phyloP scores from a whole-genome alignment of 192 early-diverging fungal species.

The Umbelopsis isabellina region DNA sequence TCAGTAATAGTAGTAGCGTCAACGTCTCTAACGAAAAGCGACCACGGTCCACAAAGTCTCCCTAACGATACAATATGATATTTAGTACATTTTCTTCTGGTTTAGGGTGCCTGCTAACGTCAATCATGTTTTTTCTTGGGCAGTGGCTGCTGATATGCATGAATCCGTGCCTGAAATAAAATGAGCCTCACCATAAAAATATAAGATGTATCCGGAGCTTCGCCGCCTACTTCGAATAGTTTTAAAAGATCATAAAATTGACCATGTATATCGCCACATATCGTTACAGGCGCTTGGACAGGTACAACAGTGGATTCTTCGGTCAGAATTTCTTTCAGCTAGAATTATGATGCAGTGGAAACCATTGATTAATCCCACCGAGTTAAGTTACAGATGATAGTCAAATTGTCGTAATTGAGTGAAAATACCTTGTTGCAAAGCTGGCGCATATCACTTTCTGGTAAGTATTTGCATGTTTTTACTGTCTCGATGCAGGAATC shows the following conservation, averaged over 20 bases:
- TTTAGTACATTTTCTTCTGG: too few species aligned
- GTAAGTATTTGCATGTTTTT: constrained; percentile 89
- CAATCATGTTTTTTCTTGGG: too few species aligned
- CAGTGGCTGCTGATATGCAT: too few species aligned
- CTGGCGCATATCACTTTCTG: constrained; percentile 93
- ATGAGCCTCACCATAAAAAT: constrained; percentile 86
- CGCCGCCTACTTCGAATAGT: constrained; percentile 93
- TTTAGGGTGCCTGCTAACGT: too few species aligned
- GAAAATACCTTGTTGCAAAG: constrained; percentile 88
- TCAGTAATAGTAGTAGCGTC: constrained; percentile 85
- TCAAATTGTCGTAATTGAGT: not conserved
- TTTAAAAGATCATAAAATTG: constrained; percentile 96
- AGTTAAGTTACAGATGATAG: not conserved
- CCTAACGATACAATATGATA: constrained; percentile 47
- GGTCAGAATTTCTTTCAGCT: constrained; percentile 91
- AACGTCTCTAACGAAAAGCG: constrained; percentile 97
- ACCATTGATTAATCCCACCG: not conserved
- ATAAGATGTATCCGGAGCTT: constrained; percentile 89
- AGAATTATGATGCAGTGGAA: not conserved
- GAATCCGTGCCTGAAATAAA: constrained; percentile 5
- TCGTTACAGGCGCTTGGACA: constrained; percentile 90
- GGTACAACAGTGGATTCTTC: constrained; percentile 98
- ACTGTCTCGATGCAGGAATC: constrained; percentile 94
- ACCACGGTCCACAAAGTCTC: constrained; percentile 98
- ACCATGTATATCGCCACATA: constrained; percentile 98